Evolutionary conservation across 202 grass and related monocot genomes (phyloP).

Genomic region (Setaria viridis): DNA sequence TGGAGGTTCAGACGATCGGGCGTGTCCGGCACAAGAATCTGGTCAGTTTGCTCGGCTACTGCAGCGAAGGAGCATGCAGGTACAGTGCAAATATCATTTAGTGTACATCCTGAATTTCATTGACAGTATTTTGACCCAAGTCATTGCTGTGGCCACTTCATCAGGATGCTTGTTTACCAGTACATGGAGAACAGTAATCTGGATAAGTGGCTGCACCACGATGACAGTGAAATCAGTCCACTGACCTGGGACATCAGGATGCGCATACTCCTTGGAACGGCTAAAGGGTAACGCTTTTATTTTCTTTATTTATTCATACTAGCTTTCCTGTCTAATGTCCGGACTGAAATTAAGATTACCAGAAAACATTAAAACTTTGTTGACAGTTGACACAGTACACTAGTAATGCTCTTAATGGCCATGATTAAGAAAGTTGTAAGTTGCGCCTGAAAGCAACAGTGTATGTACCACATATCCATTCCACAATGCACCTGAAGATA

Average conservation of each 20-base stretch:
- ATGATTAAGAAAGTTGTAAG: not conserved
- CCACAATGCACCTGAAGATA: no score
- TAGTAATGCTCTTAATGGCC: not conserved
- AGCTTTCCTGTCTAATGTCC: not conserved
- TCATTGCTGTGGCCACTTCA: slow-evolving; percentile 5
- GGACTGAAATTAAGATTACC: not conserved
- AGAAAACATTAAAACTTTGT: not conserved
- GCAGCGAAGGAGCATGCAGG: slow-evolving; percentile 79
- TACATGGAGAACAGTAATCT: slow-evolving; percentile 89
- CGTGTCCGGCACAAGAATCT: slow-evolving; percentile 91
- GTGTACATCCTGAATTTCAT: not conserved
- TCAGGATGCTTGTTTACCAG: slow-evolving; percentile 91
- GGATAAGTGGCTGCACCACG: slow-evolving; percentile 82
- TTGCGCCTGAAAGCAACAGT: slow-evolving; percentile 24
- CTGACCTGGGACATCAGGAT: slow-evolving; percentile 94
- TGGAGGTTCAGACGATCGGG: slow-evolving; percentile 79
- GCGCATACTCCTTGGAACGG: slow-evolving; percentile 91
- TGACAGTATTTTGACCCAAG: not conserved
- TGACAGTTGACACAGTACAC: not conserved
- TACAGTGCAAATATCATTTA: slow-evolving; percentile 28
- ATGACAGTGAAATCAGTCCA: slow-evolving; percentile 59
- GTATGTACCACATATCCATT: not conserved
- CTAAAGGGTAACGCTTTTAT: slow-evolving; percentile 64
- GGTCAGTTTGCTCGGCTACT: slow-evolving; percentile 82
- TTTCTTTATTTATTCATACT: not conserved